These are phyloP conservation scores for Artemisia tridentata DNA, from an alignment of 129 eudicot species.

Conservation along the genomic window DNA sequence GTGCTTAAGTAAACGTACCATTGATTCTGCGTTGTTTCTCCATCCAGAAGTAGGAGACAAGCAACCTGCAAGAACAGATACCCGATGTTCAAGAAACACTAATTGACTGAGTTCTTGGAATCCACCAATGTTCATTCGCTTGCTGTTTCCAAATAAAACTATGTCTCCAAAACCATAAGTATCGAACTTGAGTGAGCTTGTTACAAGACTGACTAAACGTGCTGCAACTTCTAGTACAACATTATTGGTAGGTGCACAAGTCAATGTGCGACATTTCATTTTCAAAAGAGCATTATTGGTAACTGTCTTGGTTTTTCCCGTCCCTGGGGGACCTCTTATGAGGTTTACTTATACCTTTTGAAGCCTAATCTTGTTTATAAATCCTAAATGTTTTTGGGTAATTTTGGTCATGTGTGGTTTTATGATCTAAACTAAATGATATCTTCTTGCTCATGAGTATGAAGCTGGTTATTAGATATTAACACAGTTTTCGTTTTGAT, in stretches of 20 bases:
- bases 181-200: slow-evolving; percentile 21
- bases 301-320: slow-evolving; percentile 77
- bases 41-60: slow-evolving; percentile 46
- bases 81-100: slow-evolving; percentile 55
- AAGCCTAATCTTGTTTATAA: no score
- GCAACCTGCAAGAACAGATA: slow-evolving; percentile 35
- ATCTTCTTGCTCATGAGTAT: no score
- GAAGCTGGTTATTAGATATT: no score
- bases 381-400: no score
- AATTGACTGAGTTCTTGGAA: slow-evolving; percentile 44
- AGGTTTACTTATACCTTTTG: slow-evolving; percentile 6
- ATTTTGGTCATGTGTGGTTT: no score
- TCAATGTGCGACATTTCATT: slow-evolving; percentile 55
- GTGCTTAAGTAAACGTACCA: slow-evolving; percentile 46
- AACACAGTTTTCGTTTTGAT: no score
- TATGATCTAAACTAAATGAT: no score
- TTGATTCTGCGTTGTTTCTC: slow-evolving; percentile 32
- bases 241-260: slow-evolving; percentile 73
- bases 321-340: slow-evolving; percentile 91
- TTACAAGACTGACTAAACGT: slow-evolving; percentile 38
- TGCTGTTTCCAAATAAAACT: slow-evolving; percentile 54
- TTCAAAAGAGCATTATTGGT: slow-evolving; percentile 35
- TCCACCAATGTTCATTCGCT: slow-evolving; percentile 56
- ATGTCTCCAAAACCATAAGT: slow-evolving; percentile 70
- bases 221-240: slow-evolving; percentile 55